phyloP scores from a whole-genome alignment of 371 early-diverging fungal species.

The Smittium culicis region DNA sequence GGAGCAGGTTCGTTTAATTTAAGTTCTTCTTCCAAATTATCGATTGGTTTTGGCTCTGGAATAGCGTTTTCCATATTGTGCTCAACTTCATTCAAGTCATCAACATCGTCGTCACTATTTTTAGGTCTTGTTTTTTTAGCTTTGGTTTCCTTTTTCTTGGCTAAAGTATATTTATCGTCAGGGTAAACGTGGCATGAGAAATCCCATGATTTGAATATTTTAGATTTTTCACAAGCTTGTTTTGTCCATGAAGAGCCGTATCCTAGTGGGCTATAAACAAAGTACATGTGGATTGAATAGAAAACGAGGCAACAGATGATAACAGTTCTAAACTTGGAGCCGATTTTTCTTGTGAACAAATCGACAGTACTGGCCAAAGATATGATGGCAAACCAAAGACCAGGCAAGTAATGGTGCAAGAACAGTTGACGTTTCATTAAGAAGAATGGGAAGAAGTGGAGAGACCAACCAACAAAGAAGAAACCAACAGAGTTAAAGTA shows the following conservation, averaged over 20 bases:
- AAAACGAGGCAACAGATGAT: constrained; percentile 35
- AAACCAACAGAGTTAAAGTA: constrained; percentile 61
- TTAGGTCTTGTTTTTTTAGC: too few species aligned
- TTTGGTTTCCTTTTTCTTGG: neutral
- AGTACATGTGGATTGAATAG: constrained; percentile 36
- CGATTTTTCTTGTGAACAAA: constrained; percentile 43
- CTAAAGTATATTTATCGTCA: neutral
- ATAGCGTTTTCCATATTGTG: neutral
- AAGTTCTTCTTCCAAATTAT: constrained; percentile 9
- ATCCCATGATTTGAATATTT: constrained; percentile 78
- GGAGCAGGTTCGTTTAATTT: constrained; percentile 6
- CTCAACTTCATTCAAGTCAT: neutral
- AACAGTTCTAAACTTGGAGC: constrained; percentile 34
- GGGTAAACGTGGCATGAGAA: constrained; percentile 40
- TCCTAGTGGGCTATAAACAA: constrained; percentile 54
- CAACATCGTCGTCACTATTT: neutral
- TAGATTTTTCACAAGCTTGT: constrained; percentile 47
- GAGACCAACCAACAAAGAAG: constrained; percentile 66
- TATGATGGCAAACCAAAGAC: constrained; percentile 70
- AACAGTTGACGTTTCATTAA: constrained; percentile 90
- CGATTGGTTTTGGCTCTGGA: constrained; percentile 1
- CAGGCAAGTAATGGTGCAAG: constrained; percentile 94
- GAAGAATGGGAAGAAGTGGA: constrained; percentile 93
- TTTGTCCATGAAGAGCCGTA: constrained; percentile 73
- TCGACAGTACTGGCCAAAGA: constrained; percentile 56